Base-by-base conservation (phyloP, 768 basidiomycete species). In the Amanita molliuscula region DNA sequence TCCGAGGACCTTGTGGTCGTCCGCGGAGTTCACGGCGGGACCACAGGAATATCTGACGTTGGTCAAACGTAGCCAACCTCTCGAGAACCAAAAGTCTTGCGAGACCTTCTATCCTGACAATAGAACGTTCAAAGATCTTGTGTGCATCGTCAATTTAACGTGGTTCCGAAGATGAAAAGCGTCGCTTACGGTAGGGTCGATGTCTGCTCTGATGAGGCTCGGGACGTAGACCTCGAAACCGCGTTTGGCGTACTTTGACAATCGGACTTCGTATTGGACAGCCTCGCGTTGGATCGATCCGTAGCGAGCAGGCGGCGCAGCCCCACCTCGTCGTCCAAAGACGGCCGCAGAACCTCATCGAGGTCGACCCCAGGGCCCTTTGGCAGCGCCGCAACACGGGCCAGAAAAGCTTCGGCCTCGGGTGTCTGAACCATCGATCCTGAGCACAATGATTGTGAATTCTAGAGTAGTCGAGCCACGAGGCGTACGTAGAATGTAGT, bases 51-150 rank as follows among this genome's bases (percentile, higher is more conserved):
- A 61, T 54, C 34, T 67, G 64, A 29, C 79, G 74, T 44, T 66
- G 60, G 20, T 71, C 62, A 0, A 72, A 62, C 48, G 71, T 65
- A 5, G 64, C 63, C n/a, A 82, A 67, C 53, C 75, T 79, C 56
- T 82, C 81, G 6, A 84, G 64, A 0, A 81, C 80, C 11, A 84
- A 67, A 4, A 82, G 73, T 3, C 81, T 73, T 11, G 78, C 81
- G 5, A 82, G 70, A 13, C 81, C 81, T 57, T 77, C 70, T 43
- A 81, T 73, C 16, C 74, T 72, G 2, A 62, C 61, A 43, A 84
- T 76, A 4, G 77, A 70, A 11, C 81, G 76, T 58, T 82, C 81
- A 53, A 69, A 81, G 23, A 81, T 82, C 79, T 55, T 35, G 33
- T 8, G 6, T 31, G 29, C 10, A 36, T 15, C 25, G 18, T 26